These are phyloP conservation scores for Nicotiana sylvestris DNA, from an alignment of 257 asterid genomes.

Conservation along the genomic window DNA sequence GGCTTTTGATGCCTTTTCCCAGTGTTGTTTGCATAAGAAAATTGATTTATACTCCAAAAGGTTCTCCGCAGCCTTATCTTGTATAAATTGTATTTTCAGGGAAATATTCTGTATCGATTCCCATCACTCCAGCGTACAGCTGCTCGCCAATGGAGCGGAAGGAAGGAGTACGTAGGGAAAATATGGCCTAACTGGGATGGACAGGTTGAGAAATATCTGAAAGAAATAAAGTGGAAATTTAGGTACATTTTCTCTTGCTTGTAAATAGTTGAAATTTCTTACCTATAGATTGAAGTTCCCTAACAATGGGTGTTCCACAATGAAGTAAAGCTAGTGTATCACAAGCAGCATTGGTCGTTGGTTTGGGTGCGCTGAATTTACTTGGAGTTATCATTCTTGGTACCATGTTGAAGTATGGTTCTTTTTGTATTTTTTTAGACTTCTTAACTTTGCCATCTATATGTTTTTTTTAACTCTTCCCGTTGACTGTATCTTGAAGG, in stretches of 20 bases:
- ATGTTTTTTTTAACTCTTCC: slow-evolving; percentile 8
- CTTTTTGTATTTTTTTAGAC: slow-evolving; percentile 14
- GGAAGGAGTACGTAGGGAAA: slow-evolving; percentile 74
- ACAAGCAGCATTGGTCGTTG: slow-evolving; percentile 80
- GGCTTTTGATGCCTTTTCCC: background rate
- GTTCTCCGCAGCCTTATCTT: background rate
- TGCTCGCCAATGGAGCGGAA: slow-evolving; percentile 49
- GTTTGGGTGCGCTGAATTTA: slow-evolving; percentile 84
- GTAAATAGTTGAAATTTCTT: background rate
- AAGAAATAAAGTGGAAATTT: slow-evolving; percentile 68
- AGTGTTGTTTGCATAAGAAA: background rate
- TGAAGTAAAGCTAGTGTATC: slow-evolving; percentile 72
- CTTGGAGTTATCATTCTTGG: slow-evolving; percentile 83
- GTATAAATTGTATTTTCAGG: slow-evolving; percentile 42
- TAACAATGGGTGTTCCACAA: background rate
- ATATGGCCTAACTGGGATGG: slow-evolving; percentile 64
- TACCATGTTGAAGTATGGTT: slow-evolving; percentile 71
- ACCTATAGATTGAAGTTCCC: background rate
- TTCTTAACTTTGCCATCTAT: background rate
- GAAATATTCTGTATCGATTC: slow-evolving; percentile 84
- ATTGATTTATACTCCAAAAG: background rate
- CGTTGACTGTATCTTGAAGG: slow-evolving; percentile 44
- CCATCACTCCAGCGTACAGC: slow-evolving; percentile 96
- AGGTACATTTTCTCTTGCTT: slow-evolving; percentile 35
- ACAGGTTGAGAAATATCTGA: slow-evolving; percentile 51